A percentile compares a stretch with the other conserved stretches of the same genome.
Evolutionary conservation across 306 rosid genomes (phyloP).

Genomic region (Cajanus cajan): DNA sequence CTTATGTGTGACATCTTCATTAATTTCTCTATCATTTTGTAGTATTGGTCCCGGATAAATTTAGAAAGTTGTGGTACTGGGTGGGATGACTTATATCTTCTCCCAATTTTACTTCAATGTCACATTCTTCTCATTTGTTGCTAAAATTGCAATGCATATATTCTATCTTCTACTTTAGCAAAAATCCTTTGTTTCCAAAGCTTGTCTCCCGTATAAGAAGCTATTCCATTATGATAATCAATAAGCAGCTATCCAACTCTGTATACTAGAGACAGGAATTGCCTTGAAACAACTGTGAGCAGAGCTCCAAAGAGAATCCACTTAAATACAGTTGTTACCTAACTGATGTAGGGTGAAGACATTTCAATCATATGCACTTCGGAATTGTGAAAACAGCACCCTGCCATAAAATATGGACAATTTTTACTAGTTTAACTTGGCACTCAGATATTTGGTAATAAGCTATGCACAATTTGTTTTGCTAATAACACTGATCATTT

Average conservation of each 20-base stretch:
- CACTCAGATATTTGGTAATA: neutral
- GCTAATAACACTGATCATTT: neutral
- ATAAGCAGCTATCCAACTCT: neutral
- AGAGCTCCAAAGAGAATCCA: neutral
- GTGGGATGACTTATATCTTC: too few species aligned
- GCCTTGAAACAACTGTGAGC: neutral
- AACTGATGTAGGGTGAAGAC: neutral
- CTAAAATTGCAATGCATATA: neutral
- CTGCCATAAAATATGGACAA: neutral
- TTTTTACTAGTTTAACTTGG: neutral
- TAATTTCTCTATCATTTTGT: neutral
- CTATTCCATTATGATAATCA: neutral
- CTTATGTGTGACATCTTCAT: neutral
- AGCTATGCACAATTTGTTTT: neutral
- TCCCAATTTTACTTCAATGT: neutral
- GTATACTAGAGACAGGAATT: neutral
- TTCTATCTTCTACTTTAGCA: neutral
- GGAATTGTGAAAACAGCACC: neutral
- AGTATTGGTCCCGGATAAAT: neutral
- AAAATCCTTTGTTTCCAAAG: neutral
- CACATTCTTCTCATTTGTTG: neutral
- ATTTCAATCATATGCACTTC: neutral
- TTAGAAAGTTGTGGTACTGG: too few species aligned
- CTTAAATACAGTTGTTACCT: neutral
- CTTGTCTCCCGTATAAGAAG: neutral